Conservation (phyloP, 108 stramenopile species). For the Discostella stelligeroides region DNA sequence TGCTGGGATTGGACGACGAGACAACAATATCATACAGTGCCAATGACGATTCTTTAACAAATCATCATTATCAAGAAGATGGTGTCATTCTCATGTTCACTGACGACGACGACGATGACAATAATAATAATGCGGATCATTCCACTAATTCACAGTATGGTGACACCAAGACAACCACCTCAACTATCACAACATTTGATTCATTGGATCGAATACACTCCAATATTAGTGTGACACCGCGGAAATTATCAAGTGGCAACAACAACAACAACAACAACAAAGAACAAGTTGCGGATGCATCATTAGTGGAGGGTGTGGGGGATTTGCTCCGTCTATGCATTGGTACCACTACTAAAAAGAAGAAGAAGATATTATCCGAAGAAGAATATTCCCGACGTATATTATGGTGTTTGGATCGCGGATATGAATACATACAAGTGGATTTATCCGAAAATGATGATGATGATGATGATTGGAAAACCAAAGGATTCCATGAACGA, state of each 20-base stretch:
- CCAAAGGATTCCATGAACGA: constrained; percentile 73
- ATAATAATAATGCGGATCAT: too few relatives aligned
- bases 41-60: background rate
- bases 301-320: constrained; percentile 26
- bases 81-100: constrained; percentile 79
- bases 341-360: constrained; percentile 48
- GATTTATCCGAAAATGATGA: constrained; percentile 54
- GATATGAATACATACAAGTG: constrained; percentile 85
- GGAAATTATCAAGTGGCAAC: too few relatives aligned
- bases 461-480: constrained; percentile 56
- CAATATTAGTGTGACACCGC: constrained; percentile 46
- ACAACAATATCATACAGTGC: background rate
- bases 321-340: constrained; percentile 82
- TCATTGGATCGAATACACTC: constrained; percentile 37
- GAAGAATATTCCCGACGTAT: constrained; percentile 80
- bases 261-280: constrained; percentile 11
- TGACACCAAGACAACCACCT: background rate
- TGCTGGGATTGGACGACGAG: constrained; percentile 22
- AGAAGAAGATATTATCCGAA: constrained; percentile 53
- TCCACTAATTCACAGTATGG: too few relatives aligned
- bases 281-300: too few relatives aligned
- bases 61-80: constrained; percentile 59
- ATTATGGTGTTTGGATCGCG: constrained; percentile 86
- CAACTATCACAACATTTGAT: constrained; percentile 56
- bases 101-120: constrained; percentile 48